Base-by-base conservation (phyloP, 2,329 filamentous ascomycete species). In the Mycosphaerella sp. region DNA sequence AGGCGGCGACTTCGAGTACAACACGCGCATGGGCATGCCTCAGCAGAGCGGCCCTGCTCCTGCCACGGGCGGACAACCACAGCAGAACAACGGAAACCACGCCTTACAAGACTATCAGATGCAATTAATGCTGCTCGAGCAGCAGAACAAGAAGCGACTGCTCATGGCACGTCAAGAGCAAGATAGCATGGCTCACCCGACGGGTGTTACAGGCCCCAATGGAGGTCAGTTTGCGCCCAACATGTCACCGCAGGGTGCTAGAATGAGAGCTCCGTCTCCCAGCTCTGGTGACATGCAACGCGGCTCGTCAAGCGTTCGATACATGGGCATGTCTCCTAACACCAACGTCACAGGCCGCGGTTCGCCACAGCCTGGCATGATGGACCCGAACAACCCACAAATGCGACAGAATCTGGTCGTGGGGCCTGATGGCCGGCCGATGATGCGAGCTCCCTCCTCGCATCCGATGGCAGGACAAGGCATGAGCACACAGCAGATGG, bases 21-120 rank as follows among this genome's bases (percentile, higher is more conserved):
- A 52, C 32, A 51, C 41, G 44, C 54, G 44, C 49, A 62, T 58
- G 61, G 58, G 75, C 52, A 58, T 64, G 37, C 59, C 64, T 43
- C 51, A 59, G 58, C 54, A 68, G 42, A 56, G 53, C 32, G 57
- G 50, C 34, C 55, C 55, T 49, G 57, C 54, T 9, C 57, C 49
- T 8, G 59, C 56, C 6, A 53, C 56, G 9, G 67, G 44, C 65
- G 70, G 52, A 28, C 59, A 53, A 35, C 52, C 58, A 21, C 67
- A 42, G 66, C 70, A 54, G 64, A 75, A 70, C 55, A 76, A 71
- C 61, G 86, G 84, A 69, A 91, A 89, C 66, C 86, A 90, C 67
- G 87, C 87, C 17, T 75, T 91, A 41, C 86, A 90, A 69, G 87
- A 93, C 68, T 91, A 91, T 63, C 87, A 91, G 72, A 90, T 90